These are phyloP conservation scores for Septoria linicola DNA, from an alignment of 2,329 filamentous ascomycete genomes.

Conservation along the genomic window DNA sequence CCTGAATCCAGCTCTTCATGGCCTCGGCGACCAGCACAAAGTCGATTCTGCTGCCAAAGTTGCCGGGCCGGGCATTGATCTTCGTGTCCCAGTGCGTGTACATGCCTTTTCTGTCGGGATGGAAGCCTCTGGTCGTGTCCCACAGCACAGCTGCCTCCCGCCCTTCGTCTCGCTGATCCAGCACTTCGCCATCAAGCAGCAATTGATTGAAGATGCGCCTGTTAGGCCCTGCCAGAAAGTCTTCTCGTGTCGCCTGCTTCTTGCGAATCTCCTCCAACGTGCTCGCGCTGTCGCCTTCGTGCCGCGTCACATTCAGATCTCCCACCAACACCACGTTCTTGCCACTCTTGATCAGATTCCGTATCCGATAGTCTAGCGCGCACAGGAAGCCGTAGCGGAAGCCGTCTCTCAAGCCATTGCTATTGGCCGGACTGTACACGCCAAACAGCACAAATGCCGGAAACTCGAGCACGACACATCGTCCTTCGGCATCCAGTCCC, in stretches of 20 bases:
- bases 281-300: constrained; percentile 73
- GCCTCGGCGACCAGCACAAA: constrained; percentile 81
- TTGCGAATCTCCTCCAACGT: constrained; percentile 70
- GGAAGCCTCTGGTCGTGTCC: constrained; percentile 80
- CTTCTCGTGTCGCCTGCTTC: constrained; percentile 63
- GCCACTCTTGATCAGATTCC: constrained; percentile 76
- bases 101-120: constrained; percentile 80
- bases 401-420: constrained; percentile 77
- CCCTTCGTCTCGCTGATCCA: constrained; percentile 65
- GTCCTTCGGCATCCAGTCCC: constrained; percentile 82
- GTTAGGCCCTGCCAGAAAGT: constrained; percentile 71
- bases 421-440: constrained; percentile 86
- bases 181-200: constrained; percentile 68
- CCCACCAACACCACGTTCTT: constrained; percentile 85
- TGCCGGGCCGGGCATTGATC: constrained; percentile 91
- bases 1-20: constrained; percentile 76
- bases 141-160: constrained; percentile 71
- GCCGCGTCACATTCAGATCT: constrained; percentile 77
- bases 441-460: constrained; percentile 91
- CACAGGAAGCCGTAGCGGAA: constrained; percentile 80
- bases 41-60: constrained; percentile 90
- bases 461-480: constrained; percentile 88
- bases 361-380: constrained; percentile 76
- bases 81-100: constrained; percentile 97
- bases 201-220: constrained; percentile 82